Conservation (phyloP, 108 stramenopile species). For the Aurantiochytrium sp. region DNA sequence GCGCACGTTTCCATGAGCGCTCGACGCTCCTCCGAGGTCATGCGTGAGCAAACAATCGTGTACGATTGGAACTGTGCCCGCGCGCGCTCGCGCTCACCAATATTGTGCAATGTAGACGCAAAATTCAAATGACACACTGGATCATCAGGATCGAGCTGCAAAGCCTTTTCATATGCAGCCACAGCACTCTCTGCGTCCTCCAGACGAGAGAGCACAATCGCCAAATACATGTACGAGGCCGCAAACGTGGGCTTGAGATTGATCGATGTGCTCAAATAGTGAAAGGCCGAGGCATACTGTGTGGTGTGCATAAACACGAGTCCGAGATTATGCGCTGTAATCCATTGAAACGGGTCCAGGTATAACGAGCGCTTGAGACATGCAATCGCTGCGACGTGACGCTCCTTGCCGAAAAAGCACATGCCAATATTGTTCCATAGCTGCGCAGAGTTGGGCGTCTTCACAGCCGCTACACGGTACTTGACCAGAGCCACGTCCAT, state of each 20-base stretch:
- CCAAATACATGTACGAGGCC: conserved; percentile 46
- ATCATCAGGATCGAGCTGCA: conserved; percentile 28
- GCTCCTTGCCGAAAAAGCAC: conserved; percentile 59
- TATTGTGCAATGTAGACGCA: conserved; percentile 36
- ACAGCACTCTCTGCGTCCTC: conserved; percentile 52
- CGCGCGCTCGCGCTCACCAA: background rate
- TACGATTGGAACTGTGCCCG: background rate
- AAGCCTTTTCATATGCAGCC: conserved; percentile 49
- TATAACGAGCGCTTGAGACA: conserved; percentile 59
- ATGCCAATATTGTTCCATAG: conserved; percentile 67
- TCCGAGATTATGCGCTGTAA: conserved; percentile 54
- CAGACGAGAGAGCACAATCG: conserved; percentile 37
- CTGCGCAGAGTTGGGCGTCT: conserved; percentile 56
- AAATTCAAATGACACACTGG: conserved; percentile 50
- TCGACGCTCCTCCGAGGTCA: background rate
- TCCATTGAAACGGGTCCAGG: conserved; percentile 62
- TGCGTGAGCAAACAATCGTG: background rate
- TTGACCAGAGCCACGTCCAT: conserved; percentile 57
- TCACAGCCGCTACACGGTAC: conserved; percentile 55
- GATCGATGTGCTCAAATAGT: conserved; percentile 39
- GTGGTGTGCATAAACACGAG: conserved; percentile 46
- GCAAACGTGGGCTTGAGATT: conserved; percentile 25
- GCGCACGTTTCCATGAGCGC: background rate
- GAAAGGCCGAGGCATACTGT: conserved; percentile 60
- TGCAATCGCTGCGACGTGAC: conserved; percentile 47